phyloP scores from a whole-genome alignment of 176 grass and related monocot species.

The Oryza coarctata region DNA sequence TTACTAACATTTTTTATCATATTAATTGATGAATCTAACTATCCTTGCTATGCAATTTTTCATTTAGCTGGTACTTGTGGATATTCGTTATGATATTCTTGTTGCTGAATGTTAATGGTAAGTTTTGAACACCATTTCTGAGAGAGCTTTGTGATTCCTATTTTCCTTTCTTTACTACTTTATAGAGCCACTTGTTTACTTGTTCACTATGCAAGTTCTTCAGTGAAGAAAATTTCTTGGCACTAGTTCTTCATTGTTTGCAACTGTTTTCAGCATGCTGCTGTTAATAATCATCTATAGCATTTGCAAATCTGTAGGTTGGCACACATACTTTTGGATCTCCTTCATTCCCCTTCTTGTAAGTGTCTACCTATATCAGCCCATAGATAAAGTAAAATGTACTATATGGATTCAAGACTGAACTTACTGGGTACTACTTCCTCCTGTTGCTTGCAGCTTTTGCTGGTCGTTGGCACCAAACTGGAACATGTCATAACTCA shows the following conservation, averaged over 20 bases:
- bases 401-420: neutral
- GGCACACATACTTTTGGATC: slow-evolving; percentile 98
- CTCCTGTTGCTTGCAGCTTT: slow-evolving; percentile 46
- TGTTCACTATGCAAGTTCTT: neutral
- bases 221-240: neutral
- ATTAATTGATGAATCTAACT: neutral
- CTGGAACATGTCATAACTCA: slow-evolving; percentile 85
- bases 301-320: slow-evolving; percentile 54
- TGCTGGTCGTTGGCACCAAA: slow-evolving; percentile 81
- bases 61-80: slow-evolving; percentile 85
- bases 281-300: neutral
- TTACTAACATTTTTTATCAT: neutral
- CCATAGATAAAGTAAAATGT: neutral
- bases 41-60: neutral
- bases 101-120: slow-evolving; percentile 88
- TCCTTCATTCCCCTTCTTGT: slow-evolving; percentile 85
- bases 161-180: neutral
- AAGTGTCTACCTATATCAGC: slow-evolving; percentile 27
- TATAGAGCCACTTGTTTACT: neutral
- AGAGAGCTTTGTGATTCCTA: neutral
- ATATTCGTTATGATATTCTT: slow-evolving; percentile 92
- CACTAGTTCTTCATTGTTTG: neutral
- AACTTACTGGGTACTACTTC: neutral
- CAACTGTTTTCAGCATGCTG: neutral
- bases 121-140: neutral